phyloP scores from a whole-genome alignment of 371 early-diverging fungal genomes.

The Mucor circinelloides region DNA sequence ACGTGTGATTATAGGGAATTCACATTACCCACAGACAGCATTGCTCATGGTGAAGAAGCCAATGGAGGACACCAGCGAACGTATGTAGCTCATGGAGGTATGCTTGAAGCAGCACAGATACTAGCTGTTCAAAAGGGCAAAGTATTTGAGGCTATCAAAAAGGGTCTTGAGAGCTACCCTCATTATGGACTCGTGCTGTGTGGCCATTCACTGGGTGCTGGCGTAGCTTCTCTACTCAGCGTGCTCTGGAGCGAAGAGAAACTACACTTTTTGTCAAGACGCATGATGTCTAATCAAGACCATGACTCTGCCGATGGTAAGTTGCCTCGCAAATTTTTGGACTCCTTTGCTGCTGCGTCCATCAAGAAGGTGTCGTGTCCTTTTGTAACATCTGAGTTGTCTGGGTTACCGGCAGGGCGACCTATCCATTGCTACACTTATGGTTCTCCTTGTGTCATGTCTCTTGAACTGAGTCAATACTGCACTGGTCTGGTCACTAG shows the following conservation, averaged over 20 bases:
- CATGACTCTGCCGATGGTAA: background rate
- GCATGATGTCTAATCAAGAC: constrained; percentile 6
- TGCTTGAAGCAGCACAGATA: constrained; percentile 74
- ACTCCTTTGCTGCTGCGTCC: constrained; percentile 28
- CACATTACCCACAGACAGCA: constrained; percentile 38
- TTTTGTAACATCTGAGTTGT: constrained; percentile 66
- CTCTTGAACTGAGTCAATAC: constrained; percentile 65
- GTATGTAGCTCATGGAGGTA: constrained; percentile 75
- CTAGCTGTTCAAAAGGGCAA: constrained; percentile 66
- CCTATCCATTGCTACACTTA: constrained; percentile 80
- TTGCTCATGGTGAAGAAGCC: constrained; percentile 7
- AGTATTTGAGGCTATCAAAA: constrained; percentile 65
- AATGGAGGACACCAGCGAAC: constrained; percentile 15
- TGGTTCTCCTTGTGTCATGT: constrained; percentile 76
- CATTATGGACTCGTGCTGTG: constrained; percentile 78
- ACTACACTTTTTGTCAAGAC: constrained; percentile 34
- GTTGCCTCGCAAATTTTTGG: constrained; percentile 6
- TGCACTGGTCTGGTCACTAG: constrained; percentile 76
- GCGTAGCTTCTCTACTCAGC: constrained; percentile 71
- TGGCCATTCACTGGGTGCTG: constrained; percentile 84
- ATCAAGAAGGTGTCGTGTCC: constrained; percentile 23
- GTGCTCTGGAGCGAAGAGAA: constrained; percentile 70
- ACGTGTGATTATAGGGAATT: constrained; percentile 80
- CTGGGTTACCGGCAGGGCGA: constrained; percentile 71
- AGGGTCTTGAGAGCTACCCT: constrained; percentile 66